Evolutionary conservation across 768 basidiomycete genomes (phyloP), one percentile per base, ranked within the genome.

Genomic region (Daedalea quercina): DNA sequence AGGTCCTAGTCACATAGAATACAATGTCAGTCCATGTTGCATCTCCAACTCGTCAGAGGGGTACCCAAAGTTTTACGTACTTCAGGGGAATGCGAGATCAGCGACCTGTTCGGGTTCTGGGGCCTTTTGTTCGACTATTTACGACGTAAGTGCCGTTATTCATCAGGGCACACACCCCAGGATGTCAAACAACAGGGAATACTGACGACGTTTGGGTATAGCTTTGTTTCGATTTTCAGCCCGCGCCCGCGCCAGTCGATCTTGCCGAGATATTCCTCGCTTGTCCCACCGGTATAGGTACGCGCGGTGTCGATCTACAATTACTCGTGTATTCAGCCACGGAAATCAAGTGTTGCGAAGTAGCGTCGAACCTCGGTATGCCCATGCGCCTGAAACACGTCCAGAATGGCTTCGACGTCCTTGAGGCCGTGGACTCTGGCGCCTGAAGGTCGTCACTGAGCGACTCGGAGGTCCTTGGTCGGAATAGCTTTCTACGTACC

Each of bases 221-320:
- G 73, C 62, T 86, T 86, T 0, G 81, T 85, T 41, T 83, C 80
- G 34, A 85, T 67, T 52, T 73, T 72, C 23, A 84, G 60, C 0
- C 79, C 80, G 33, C 78, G 72, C 42, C 67, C 65, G 53, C 76
- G 68, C 70, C 77, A 77, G 54, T 73, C 67, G 50, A 76, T 69
- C 65, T 77, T 68, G 6, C 78, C 81, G n/a, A 84, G 71, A 56
- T 63, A 64, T 50, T 71, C 60, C 56, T 71, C 70, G 42, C 58
- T 63, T 4, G 71, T 70, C 2, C 69, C 67, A 1, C 59, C 60
- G 7, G 50, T 44, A 52, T 69, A 69, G n/a, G 49, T 25, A 15
- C 63, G 56, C 2, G 61, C 60, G 35, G 65, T 63, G 51, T 70
- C 69, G 40, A 70, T 52, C 62, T 69, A 45, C 22, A 34, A 33